Evolutionary conservation across 75 land plant genomes (phyloP).

Genomic region (Adiantum capillusveneris): DNA sequence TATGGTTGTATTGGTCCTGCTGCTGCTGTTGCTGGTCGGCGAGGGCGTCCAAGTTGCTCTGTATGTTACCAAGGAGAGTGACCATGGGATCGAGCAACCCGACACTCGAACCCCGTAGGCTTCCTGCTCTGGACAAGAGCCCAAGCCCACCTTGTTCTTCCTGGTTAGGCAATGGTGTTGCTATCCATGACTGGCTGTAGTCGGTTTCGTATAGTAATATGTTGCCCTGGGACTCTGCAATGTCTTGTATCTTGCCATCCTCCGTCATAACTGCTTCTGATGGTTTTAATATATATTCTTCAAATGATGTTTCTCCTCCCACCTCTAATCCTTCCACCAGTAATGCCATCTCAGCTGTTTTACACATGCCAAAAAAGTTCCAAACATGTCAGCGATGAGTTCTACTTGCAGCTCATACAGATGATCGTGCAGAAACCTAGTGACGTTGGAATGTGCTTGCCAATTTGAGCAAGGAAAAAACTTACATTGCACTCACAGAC

Average conservation of each 20-base stretch:
- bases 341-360: constrained; percentile 27
- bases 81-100: constrained; percentile 21
- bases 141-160: constrained; percentile 2
- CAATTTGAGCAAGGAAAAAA: background rate
- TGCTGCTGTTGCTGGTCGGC: constrained; percentile 17
- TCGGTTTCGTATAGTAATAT: constrained; percentile 48
- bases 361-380: background rate
- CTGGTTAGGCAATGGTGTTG: constrained; percentile 51
- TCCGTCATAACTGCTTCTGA: constrained; percentile 9
- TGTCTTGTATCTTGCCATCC: constrained; percentile 6
- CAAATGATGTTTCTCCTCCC: constrained; percentile 24
- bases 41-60: constrained; percentile 50
- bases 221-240: constrained; percentile 9
- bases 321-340: constrained; percentile 36
- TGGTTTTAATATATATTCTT: constrained; percentile 34
- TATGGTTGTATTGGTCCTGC: constrained; percentile 3
- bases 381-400: background rate
- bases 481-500: background rate
- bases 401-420: background rate
- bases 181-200: constrained; percentile 71
- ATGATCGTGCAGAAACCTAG: background rate
- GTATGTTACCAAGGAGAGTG: constrained; percentile 22
- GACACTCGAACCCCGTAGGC: constrained; percentile 3
- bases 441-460: background rate
- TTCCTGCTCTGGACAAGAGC: background rate